Evolutionary conservation across 495 filamentous ascomycete species (phyloP).

Genomic region (Lichina pygmaea): DNA sequence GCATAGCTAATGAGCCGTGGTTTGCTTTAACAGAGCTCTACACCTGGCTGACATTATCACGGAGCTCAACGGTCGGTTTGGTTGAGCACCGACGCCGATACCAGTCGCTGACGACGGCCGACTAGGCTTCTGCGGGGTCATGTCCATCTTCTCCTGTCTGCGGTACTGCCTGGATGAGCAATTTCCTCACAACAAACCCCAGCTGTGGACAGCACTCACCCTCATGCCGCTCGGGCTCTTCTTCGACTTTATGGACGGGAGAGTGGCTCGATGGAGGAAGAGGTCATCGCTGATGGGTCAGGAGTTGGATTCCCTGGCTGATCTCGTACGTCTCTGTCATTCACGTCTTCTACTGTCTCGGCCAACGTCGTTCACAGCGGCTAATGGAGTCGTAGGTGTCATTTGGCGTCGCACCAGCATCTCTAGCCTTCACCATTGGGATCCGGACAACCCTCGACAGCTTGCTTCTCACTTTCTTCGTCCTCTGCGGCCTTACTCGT

Average conservation of each 20-base stretch:
- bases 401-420: constrained; percentile 77
- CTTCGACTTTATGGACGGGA: constrained; percentile 97
- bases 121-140: constrained; percentile 43
- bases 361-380: not conserved
- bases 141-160: constrained; percentile 89
- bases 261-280: constrained; percentile 80
- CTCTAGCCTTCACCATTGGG: constrained; percentile 68
- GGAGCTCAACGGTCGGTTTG: constrained; percentile 55
- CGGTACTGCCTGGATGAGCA: constrained; percentile 58
- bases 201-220: constrained; percentile 55
- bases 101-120: not conserved
- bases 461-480: constrained; percentile 62
- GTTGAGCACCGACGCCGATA: not conserved
- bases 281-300: constrained; percentile 96
- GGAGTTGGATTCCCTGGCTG: constrained; percentile 89
- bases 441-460: constrained; percentile 71
- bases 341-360: too few species aligned
- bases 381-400: constrained; percentile 36
- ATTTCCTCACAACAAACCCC: constrained; percentile 7
- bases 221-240: constrained; percentile 89
- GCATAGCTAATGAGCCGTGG: too few species aligned
- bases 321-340: constrained; percentile 34
- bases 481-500: constrained; percentile 82
- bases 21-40: constrained; percentile 28
- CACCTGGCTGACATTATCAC: constrained; percentile 92